These are phyloP conservation scores for Coemansia biformis DNA, from an alignment of 192 early-diverging fungal genomes.

Conservation along the genomic window DNA sequence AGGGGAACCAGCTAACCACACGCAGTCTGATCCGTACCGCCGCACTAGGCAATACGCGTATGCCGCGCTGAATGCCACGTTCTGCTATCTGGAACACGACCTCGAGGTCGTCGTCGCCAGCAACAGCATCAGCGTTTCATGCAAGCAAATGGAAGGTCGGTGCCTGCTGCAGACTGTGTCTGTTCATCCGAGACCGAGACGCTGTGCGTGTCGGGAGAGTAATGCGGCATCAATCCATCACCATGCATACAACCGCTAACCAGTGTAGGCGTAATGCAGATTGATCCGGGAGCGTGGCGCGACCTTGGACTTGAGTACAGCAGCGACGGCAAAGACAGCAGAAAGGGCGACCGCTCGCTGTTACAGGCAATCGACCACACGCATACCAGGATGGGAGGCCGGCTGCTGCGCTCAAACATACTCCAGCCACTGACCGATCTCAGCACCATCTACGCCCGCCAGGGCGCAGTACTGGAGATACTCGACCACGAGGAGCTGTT, in stretches of 20 bases:
- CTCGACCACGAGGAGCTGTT: constrained; percentile 50
- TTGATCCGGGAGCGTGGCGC: constrained; percentile 44
- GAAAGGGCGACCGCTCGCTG: constrained; percentile 9
- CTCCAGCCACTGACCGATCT: constrained; percentile 61
- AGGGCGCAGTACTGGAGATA: constrained; percentile 37
- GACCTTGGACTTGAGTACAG: constrained; percentile 23
- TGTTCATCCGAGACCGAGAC: no score
- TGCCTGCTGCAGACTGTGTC: not conserved
- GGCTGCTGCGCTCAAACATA: constrained; percentile 69
- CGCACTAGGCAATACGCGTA: constrained; percentile 31
- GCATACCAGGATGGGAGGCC: constrained; percentile 39
- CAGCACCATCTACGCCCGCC: constrained; percentile 29
- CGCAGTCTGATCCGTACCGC: no score
- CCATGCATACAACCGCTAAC: no score
- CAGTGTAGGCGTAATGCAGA: constrained; percentile 36
- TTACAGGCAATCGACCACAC: constrained; percentile 36
- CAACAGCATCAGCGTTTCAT: constrained; percentile 17
- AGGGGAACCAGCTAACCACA: no score
- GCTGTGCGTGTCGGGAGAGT: no score
- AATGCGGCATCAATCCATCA: no score
- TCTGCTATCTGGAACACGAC: constrained; percentile 21
- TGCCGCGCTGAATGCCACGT: constrained; percentile 38
- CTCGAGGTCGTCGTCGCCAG: constrained; percentile 9
- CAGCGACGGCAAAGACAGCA: not conserved
- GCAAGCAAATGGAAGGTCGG: constrained; percentile 39